Evolutionary conservation across 345 rosid genomes (phyloP).

Genomic region (Sapria himalayana): DNA sequence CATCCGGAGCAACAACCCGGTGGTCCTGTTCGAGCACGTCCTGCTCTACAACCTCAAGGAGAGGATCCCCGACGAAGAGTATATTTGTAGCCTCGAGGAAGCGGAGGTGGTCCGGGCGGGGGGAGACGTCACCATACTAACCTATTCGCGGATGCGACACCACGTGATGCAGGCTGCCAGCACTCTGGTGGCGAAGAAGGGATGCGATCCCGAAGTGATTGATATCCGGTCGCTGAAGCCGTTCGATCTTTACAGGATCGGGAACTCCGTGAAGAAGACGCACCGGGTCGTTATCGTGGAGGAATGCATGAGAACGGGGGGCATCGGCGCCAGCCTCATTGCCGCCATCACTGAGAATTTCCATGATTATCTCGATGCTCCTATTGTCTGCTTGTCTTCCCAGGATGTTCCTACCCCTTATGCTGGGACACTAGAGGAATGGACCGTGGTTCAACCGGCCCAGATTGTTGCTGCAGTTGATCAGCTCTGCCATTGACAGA

Average conservation of each 20-base stretch:
- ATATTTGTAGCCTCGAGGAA: slow-evolving; percentile 73
- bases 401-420: slow-evolving; percentile 94
- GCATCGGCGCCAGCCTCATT: slow-evolving; percentile 85
- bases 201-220: slow-evolving; percentile 86
- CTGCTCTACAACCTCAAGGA: slow-evolving; percentile 95
- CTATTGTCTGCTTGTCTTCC: slow-evolving; percentile 79
- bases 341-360: slow-evolving; percentile 80
- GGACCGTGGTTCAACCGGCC: slow-evolving; percentile 86
- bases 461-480: slow-evolving; percentile 88
- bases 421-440: slow-evolving; percentile 72
- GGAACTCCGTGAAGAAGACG: slow-evolving; percentile 86
- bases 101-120: slow-evolving; percentile 97
- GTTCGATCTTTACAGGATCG: slow-evolving; percentile 66
- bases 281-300: slow-evolving; percentile 81
- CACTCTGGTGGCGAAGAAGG: slow-evolving; percentile 76
- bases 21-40: slow-evolving; percentile 84
- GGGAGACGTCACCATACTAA: slow-evolving; percentile 65
- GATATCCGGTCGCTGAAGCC: slow-evolving; percentile 89
- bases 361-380: slow-evolving; percentile 83
- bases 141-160: slow-evolving; percentile 91
- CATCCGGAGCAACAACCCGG: slow-evolving; percentile 92
- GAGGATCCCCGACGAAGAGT: slow-evolving; percentile 80
- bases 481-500: slow-evolving; percentile 81
- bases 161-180: slow-evolving; percentile 96
- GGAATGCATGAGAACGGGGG: slow-evolving; percentile 95